phyloP scores from a whole-genome alignment of 2,329 filamentous ascomycete species.

The Scedosporium dehoogii region DNA sequence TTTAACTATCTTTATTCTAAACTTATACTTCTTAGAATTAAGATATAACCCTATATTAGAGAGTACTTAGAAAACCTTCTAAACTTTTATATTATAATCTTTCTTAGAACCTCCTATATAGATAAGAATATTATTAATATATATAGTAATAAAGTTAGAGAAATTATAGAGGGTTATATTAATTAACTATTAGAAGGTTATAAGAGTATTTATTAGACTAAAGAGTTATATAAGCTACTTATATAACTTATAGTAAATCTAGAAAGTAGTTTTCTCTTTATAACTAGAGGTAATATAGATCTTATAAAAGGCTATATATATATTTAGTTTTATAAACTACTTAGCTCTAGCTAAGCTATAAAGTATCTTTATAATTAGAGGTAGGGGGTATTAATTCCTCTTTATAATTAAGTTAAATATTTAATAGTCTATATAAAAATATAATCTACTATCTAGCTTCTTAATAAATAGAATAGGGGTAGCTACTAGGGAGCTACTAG shows the following conservation, averaged over 20 bases:
- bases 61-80: not conserved
- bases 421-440: not conserved
- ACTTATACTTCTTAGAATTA: not conserved
- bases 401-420: not conserved
- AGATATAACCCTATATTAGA: not conserved
- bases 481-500: not conserved
- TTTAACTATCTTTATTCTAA: not conserved
- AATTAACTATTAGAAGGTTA: not conserved
- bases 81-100: not conserved
- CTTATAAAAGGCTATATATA: not conserved
- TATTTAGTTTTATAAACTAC: constrained; percentile 1
- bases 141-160: not conserved
- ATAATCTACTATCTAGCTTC: not conserved
- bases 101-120: not conserved
- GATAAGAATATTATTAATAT: not conserved
- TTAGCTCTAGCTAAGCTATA: not conserved
- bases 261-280: not conserved
- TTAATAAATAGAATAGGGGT: not conserved
- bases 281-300: not conserved
- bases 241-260: not conserved
- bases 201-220: not conserved
- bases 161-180: not conserved
- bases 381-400: not conserved
- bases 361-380: not conserved
- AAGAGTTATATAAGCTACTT: not conserved